Percentiles rank a stretch among this genome's conserved stretches.
Conservation (phyloP, 768 basidiomycete genomes). For the Harrya chromipes region DNA sequence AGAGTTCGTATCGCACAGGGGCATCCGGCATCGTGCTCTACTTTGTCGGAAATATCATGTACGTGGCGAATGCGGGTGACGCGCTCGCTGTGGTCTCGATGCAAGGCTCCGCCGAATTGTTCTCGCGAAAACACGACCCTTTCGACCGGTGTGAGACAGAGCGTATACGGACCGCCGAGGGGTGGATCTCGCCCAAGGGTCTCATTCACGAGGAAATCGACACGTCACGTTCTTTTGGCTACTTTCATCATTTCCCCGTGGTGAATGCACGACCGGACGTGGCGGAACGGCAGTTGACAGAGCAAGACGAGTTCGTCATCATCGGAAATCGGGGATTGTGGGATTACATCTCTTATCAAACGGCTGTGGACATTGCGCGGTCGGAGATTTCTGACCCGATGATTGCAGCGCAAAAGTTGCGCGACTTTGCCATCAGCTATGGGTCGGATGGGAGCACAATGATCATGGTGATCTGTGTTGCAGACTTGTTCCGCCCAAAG, state of each 20-base stretch:
- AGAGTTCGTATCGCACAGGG: constrained; percentile 61
- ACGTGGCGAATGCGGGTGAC: constrained; percentile 88
- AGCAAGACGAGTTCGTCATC: constrained; percentile 94
- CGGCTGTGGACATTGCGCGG: constrained; percentile 93
- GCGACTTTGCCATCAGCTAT: constrained; percentile 96
- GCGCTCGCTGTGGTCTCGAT: constrained; percentile 83
- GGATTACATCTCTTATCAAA: constrained; percentile 93
- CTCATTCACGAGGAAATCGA: constrained; percentile 90
- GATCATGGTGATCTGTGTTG: constrained; percentile 94
- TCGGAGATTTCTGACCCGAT: constrained; percentile 66
- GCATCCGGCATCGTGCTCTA: constrained; percentile 88
- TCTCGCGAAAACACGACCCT: constrained; percentile 86
- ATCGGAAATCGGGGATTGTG: constrained; percentile 91
- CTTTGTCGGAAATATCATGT: constrained; percentile 71
- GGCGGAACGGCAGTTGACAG: constrained; percentile 60
- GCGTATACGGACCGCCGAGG: constrained; percentile 89
- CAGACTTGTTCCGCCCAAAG: constrained; percentile 66
- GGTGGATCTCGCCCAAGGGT: constrained; percentile 90
- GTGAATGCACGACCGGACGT: constrained; percentile 89
- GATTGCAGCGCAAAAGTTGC: constrained; percentile 94
- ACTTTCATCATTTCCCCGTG: constrained; percentile 84
- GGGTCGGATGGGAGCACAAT: constrained; percentile 91
- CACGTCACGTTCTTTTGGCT: constrained; percentile 91
- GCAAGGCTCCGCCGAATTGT: constrained; percentile 65
- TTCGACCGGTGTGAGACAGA: constrained; percentile 81